These are phyloP conservation scores for Apiotrichum montevideense DNA, from an alignment of 1,284 basidiomycete species.

Conservation along the genomic window DNA sequence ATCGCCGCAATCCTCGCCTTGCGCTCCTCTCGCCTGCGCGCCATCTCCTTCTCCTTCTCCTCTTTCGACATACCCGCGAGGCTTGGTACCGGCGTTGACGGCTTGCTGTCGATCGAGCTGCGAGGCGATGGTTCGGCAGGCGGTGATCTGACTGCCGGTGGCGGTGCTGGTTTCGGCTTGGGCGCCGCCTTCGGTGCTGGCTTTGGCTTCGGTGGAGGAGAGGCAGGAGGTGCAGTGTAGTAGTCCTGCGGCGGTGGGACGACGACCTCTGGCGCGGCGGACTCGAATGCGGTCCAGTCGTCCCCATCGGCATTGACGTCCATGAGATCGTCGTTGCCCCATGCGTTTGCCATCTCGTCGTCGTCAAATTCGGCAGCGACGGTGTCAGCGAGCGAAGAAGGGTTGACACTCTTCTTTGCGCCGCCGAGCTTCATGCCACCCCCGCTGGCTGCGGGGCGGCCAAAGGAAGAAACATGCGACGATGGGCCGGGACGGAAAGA, in stretches of 20 bases:
- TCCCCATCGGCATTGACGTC: constrained; percentile 75
- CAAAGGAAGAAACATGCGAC: constrained; percentile 7
- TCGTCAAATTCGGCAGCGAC: constrained; percentile 52
- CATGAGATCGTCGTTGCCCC: constrained; percentile 69
- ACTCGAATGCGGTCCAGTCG: constrained; percentile 90
- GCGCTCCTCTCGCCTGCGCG: constrained; percentile 75
- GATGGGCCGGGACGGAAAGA: not conserved
- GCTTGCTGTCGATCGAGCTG: constrained; percentile 2
- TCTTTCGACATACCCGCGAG: constrained; percentile 62
- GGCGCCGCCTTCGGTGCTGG: constrained; percentile 7
- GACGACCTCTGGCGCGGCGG: constrained; percentile 50
- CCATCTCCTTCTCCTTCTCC: constrained; percentile 83
- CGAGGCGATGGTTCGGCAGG: not conserved
- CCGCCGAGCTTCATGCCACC: constrained; percentile 64
- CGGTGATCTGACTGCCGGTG: constrained; percentile 6
- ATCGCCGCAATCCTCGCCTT: constrained; percentile 52
- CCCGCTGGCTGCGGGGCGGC: not conserved
- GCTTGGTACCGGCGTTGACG: constrained; percentile 17
- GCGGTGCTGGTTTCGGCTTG: constrained; percentile 1
- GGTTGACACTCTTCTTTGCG: constrained; percentile 22
- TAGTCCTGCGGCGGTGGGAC: constrained; percentile 36
- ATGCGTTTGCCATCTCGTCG: constrained; percentile 53
- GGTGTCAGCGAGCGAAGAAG: constrained; percentile 53
- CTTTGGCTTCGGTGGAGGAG: constrained; percentile 9
- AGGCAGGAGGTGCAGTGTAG: constrained; percentile 21